Conservation (phyloP, 75 land plant genomes). For the Adiantum capillusveneris region DNA sequence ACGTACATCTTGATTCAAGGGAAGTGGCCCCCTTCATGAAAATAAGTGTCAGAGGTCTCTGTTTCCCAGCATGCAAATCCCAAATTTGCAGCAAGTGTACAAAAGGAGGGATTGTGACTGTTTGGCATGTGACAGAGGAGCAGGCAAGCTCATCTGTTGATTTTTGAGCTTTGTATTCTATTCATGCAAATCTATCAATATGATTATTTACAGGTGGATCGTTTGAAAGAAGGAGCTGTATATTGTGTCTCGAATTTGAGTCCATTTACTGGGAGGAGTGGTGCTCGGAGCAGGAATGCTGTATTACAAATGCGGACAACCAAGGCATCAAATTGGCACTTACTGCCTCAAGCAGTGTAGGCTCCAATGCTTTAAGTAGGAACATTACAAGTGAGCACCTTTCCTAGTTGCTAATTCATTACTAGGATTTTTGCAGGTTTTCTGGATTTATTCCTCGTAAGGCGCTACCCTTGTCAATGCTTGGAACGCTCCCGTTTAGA, state of each 20-base stretch:
- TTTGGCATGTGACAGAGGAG: constrained; percentile 65
- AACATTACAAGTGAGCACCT: too few relatives aligned
- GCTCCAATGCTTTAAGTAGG: constrained; percentile 17
- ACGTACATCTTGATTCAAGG: constrained; percentile 51
- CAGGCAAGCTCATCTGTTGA: constrained; percentile 32
- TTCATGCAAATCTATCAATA: not conserved
- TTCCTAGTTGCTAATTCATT: too few relatives aligned
- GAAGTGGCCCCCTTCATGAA: constrained; percentile 59
- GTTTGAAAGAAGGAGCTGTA: constrained; percentile 53
- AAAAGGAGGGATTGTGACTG: constrained; percentile 53
- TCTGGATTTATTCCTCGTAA: constrained; percentile 41
- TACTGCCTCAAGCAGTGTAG: constrained; percentile 17
- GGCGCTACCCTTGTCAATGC: constrained; percentile 33
- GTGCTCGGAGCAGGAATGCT: constrained; percentile 5
- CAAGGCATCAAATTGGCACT: constrained; percentile 41
- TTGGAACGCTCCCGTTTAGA: constrained; percentile 50
- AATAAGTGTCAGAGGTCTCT: constrained; percentile 53
- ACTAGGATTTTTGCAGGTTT: constrained; percentile 25
- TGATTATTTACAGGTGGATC: constrained; percentile 21
- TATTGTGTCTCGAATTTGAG: constrained; percentile 43
- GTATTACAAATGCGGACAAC: constrained; percentile 36
- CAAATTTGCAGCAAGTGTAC: not conserved
- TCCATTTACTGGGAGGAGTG: constrained; percentile 10
- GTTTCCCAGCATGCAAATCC: not conserved
- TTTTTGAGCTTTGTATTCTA: too few relatives aligned